Conservation (phyloP, 208 protist genomes). For the Trypanosoma congolense region DNA sequence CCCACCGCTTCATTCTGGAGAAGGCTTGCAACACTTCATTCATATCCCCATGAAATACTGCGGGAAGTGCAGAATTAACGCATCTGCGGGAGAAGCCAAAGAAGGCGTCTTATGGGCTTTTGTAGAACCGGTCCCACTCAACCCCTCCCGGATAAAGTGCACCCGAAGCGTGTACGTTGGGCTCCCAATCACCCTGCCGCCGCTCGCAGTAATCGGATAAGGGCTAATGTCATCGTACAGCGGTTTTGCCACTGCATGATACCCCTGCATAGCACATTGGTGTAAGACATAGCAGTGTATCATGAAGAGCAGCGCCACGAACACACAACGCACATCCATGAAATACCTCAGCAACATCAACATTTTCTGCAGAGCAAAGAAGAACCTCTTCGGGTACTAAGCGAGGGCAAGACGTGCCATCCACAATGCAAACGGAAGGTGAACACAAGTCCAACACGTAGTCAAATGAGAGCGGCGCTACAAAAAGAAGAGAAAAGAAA, state of each 20-base stretch:
- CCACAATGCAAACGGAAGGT: neutral
- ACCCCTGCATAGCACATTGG: slow-evolving; percentile 11
- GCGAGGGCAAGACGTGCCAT: no score
- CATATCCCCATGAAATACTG: neutral
- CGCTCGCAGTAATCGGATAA: neutral
- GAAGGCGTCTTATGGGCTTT: neutral
- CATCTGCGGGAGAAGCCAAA: slow-evolving; percentile 16
- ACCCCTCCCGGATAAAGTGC: slow-evolving; percentile 4
- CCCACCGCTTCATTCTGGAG: slow-evolving; percentile 1
- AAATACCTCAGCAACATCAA: slow-evolving; percentile 7
- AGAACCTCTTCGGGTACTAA: neutral
- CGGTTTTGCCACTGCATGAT: neutral
- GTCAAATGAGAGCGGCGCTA: neutral
- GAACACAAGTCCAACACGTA: neutral
- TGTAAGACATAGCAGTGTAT: slow-evolving; percentile 16
- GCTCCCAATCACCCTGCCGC: neutral
- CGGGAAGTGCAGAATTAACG: slow-evolving; percentile 14
- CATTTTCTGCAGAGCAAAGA: neutral
- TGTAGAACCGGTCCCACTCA: neutral
- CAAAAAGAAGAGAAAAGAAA: neutral
- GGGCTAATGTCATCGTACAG: neutral
- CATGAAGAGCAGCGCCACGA: slow-evolving; percentile 15
- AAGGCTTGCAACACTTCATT: slow-evolving; percentile 5
- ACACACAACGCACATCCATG: neutral
- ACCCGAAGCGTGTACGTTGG: slow-evolving; percentile 19